Conservation (phyloP, 2,329 filamentous ascomycete species). For the Penicillium brevicompactum region DNA sequence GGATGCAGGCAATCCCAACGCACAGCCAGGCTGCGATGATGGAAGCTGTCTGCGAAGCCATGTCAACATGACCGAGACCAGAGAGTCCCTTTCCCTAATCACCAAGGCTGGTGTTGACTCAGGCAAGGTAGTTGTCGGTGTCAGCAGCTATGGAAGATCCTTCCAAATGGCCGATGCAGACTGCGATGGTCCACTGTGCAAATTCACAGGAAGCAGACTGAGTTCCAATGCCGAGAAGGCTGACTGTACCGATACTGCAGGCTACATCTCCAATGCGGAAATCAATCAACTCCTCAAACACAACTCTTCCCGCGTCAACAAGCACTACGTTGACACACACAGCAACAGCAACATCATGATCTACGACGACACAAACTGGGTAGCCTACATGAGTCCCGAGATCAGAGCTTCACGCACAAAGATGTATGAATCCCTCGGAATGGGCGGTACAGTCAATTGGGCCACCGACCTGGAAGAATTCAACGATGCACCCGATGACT, state of each 20-base stretch:
- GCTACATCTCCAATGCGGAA: conserved; percentile 30
- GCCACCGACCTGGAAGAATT: conserved; percentile 31
- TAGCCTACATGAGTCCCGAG: conserved; percentile 9
- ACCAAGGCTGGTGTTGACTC: conserved; percentile 1
- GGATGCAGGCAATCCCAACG: conserved; percentile 28
- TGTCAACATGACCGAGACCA: background rate
- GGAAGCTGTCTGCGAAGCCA: conserved; percentile 11
- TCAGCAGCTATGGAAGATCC: conserved; percentile 39
- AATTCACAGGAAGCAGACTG: conserved; percentile 30
- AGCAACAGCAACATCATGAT: background rate
- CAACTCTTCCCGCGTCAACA: background rate
- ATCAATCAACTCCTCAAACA: conserved; percentile 22
- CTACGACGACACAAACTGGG: background rate
- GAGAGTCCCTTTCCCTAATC: background rate
- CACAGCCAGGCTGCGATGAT: conserved; percentile 23
- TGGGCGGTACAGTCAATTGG: conserved; percentile 37
- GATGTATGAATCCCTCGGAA: conserved; percentile 23
- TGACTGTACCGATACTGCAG: conserved; percentile 41
- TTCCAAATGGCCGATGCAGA: conserved; percentile 36
- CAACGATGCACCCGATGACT: background rate
- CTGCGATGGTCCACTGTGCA: conserved; percentile 37
- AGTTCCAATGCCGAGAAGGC: conserved; percentile 35
- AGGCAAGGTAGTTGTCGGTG: conserved; percentile 34
- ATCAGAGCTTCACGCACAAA: conserved; percentile 26
- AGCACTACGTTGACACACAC: background rate